Evolutionary conservation across 495 filamentous ascomycete genomes (phyloP).

Genomic region (Penicillium cinerascens): DNA sequence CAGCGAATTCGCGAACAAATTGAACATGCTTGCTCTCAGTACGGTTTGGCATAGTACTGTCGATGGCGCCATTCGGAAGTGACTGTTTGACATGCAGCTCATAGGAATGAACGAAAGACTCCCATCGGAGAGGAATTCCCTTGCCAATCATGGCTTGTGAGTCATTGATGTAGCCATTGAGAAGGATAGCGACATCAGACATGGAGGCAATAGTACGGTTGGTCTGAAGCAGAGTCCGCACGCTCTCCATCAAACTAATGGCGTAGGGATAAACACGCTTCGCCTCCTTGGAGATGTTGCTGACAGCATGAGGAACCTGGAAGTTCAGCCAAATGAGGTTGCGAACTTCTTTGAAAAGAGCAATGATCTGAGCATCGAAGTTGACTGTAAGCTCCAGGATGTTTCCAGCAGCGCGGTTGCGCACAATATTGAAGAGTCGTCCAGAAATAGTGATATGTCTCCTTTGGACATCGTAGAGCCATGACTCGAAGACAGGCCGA

Average conservation of each 20-base stretch:
- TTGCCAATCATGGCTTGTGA: conserved; percentile 76
- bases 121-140: conserved; percentile 88
- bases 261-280: conserved; percentile 96
- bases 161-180: conserved; percentile 88
- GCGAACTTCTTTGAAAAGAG: conserved; percentile 97
- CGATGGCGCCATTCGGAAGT: conserved; percentile 54
- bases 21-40: conserved; percentile 91
- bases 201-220: conserved; percentile 75
- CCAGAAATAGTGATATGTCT: conserved; percentile 87
- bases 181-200: conserved; percentile 77
- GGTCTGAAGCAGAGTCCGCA: conserved; percentile 84
- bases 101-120: conserved; percentile 95
- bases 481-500: conserved; percentile 86
- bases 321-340: conserved; percentile 93
- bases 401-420: conserved; percentile 83
- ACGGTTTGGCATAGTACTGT: conserved; percentile 52
- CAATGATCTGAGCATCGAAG: conserved; percentile 95
- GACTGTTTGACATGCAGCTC: conserved; percentile 82
- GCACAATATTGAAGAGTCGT: conserved; percentile 82
- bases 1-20: conserved; percentile 90
- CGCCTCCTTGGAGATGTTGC: conserved; percentile 93
- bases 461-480: conserved; percentile 83
- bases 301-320: conserved; percentile 87
- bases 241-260: conserved; percentile 96
- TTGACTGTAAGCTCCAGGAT: conserved; percentile 85